These are phyloP conservation scores for Biscogniauxia mediterranea DNA, from an alignment of 2,329 filamentous ascomycete genomes.

Conservation along the genomic window DNA sequence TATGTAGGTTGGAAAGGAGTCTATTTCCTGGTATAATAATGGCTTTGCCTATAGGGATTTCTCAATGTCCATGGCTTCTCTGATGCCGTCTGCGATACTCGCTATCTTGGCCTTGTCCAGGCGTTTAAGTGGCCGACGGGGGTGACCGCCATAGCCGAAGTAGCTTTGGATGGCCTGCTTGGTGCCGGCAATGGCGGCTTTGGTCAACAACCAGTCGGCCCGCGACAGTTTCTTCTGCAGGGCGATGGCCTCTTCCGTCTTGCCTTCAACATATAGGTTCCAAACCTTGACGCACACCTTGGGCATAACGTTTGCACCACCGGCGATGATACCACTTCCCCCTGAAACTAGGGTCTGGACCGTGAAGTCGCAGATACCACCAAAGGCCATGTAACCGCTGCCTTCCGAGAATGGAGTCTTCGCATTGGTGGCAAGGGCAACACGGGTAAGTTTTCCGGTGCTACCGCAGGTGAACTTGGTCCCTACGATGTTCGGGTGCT, in stretches of 20 bases:
- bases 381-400: slow-evolving; percentile 79
- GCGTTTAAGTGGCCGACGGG: slow-evolving; percentile 69
- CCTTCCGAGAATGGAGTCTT: slow-evolving; percentile 61
- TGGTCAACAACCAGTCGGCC: slow-evolving; percentile 81
- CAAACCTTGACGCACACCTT: slow-evolving; percentile 78
- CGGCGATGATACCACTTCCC: slow-evolving; percentile 81
- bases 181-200: slow-evolving; percentile 80
- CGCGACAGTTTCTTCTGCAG: slow-evolving; percentile 76
- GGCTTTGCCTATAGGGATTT: slow-evolving; percentile 41
- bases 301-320: slow-evolving; percentile 81
- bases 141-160: slow-evolving; percentile 77
- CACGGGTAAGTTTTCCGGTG: slow-evolving; percentile 83
- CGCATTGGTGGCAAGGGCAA: slow-evolving; percentile 70
- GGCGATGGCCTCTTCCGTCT: slow-evolving; percentile 70
- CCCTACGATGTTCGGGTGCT: slow-evolving; percentile 81
- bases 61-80: slow-evolving; percentile 67
- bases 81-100: slow-evolving; percentile 54
- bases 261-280: slow-evolving; percentile 71
- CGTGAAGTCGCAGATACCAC: slow-evolving; percentile 85
- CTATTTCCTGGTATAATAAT: not conserved
- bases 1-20: not conserved
- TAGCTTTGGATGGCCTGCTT: slow-evolving; percentile 80
- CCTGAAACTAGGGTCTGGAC: slow-evolving; percentile 77
- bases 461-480: slow-evolving; percentile 93
- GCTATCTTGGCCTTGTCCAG: slow-evolving; percentile 55